A percentile compares a stretch with the other conserved stretches of the same genome.
These are phyloP conservation scores for Claviceps fusiformis DNA, from an alignment of 2,329 filamentous ascomycete species.

Conservation along the genomic window DNA sequence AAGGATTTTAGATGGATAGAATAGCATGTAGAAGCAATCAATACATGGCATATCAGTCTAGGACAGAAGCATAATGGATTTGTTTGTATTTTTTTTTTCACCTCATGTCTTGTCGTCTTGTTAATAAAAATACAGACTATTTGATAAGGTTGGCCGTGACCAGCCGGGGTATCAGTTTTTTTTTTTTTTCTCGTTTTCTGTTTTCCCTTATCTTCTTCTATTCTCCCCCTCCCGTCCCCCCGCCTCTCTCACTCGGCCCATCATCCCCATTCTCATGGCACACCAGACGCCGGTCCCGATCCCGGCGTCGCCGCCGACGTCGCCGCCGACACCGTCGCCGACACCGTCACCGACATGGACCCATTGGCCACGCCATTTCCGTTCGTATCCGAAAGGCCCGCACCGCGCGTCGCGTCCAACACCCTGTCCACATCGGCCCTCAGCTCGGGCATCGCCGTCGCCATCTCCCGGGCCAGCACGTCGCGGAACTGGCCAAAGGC, in stretches of 20 bases:
- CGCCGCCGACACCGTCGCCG: too few species aligned
- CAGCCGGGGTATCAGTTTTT: neutral
- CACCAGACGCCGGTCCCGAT: neutral
- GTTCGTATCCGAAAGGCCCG: neutral
- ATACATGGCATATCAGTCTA: neutral
- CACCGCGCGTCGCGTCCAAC: constrained; percentile 31
- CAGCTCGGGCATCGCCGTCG: constrained; percentile 45
- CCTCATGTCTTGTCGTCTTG: neutral
- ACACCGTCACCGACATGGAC: too few species aligned
- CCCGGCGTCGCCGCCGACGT: neutral
- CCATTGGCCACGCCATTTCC: neutral
- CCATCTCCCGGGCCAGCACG: constrained; percentile 45
- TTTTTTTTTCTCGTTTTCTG: neutral
- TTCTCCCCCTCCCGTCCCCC: neutral
- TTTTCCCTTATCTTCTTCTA: neutral
- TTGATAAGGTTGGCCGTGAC: neutral
- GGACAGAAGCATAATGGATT: neutral
- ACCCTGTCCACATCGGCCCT: constrained; percentile 37
- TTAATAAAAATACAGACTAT: neutral
- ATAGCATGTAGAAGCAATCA: neutral
- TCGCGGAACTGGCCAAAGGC: constrained; percentile 50
- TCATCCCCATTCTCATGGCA: too few species aligned
- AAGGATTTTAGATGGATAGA: constrained; percentile 1
- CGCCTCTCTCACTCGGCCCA: neutral
- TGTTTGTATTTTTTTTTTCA: neutral